Evolutionary conservation across 2,329 filamentous ascomycete genomes (phyloP).

Genomic region (Fusarium nematophilum): DNA sequence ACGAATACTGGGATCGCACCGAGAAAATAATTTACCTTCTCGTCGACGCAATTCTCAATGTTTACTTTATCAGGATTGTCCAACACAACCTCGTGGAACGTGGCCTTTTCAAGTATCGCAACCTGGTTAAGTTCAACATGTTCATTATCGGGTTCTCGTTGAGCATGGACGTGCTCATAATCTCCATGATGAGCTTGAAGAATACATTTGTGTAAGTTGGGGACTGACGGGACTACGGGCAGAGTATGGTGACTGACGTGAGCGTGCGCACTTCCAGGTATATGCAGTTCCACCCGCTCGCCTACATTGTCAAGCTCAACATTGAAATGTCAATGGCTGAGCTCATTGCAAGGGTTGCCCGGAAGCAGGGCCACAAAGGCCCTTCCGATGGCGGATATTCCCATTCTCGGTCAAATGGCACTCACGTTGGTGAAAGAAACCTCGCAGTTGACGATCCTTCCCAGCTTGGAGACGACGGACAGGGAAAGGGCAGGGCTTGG

Average conservation of each 20-base stretch:
- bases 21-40: slow-evolving; percentile 46
- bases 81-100: slow-evolving; percentile 33
- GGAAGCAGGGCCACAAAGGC: too few relatives aligned
- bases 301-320: slow-evolving; percentile 64
- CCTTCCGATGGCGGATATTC: too few relatives aligned
- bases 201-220: slow-evolving; percentile 45
- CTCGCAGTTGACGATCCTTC: too few relatives aligned
- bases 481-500: too few relatives aligned
- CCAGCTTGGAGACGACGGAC: too few relatives aligned
- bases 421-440: too few relatives aligned
- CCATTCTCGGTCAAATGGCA: too few relatives aligned
- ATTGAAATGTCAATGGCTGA: slow-evolving; percentile 67
- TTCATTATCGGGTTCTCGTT: slow-evolving; percentile 44
- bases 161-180: slow-evolving; percentile 44
- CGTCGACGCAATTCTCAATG: slow-evolving; percentile 38
- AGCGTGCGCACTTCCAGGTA: slow-evolving; percentile 39
- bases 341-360: slow-evolving; percentile 57
- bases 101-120: slow-evolving; percentile 41
- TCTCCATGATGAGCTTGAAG: slow-evolving; percentile 43
- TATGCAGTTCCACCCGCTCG: slow-evolving; percentile 63
- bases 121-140: slow-evolving; percentile 43
- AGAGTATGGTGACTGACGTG: fast-evolving
- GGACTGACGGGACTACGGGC: too few relatives aligned
- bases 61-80: slow-evolving; percentile 44
- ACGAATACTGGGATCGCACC: slow-evolving; percentile 43